These are phyloP conservation scores for Pseudocercospora pini-densiflorae DNA, from an alignment of 2,329 filamentous ascomycete species.

Conservation along the genomic window DNA sequence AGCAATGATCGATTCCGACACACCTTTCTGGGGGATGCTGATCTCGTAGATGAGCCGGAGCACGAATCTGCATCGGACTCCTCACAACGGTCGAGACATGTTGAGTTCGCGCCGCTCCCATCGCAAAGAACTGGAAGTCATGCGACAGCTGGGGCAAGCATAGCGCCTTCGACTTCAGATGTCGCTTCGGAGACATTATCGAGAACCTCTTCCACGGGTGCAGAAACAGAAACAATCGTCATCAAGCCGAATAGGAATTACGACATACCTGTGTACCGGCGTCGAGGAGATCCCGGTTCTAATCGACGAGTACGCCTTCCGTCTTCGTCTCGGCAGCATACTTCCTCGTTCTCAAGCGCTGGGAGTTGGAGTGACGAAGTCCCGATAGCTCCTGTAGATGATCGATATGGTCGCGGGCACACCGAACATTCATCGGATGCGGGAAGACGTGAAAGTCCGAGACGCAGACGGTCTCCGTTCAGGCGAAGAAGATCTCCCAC, in stretches of 20 bases:
- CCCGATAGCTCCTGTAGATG: neutral
- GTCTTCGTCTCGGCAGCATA: neutral
- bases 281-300: neutral
- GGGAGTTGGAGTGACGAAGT: neutral
- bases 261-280: neutral
- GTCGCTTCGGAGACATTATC: neutral
- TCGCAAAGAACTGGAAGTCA: neutral
- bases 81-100: neutral
- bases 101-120: neutral
- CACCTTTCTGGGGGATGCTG: neutral
- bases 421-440: neutral
- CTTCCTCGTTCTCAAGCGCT: neutral
- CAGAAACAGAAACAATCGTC: neutral
- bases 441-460: neutral
- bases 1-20: neutral
- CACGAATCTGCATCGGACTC: neutral
- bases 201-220: neutral
- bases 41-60: neutral
- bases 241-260: neutral
- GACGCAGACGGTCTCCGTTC: neutral
- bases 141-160: neutral
- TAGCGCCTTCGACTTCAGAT: neutral
- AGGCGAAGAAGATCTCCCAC: neutral
- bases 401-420: neutral
- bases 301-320: neutral